Evolutionary conservation across 257 asterid genomes (phyloP).

Genomic region (Primulina huaijiensis): DNA sequence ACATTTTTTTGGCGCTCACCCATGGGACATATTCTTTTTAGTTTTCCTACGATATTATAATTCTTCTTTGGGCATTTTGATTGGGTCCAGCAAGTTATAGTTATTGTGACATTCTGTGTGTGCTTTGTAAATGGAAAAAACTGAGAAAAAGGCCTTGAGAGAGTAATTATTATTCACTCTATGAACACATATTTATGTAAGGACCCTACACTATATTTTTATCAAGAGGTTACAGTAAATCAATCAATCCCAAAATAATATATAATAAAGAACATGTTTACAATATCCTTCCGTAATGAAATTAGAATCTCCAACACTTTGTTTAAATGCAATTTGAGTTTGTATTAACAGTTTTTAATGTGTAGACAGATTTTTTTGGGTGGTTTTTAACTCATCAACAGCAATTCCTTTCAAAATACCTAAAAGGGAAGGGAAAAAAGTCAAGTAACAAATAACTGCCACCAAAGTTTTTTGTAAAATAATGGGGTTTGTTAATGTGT

Average conservation of each 20-base stretch:
- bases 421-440: background rate
- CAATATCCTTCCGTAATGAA: background rate
- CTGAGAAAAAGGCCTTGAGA: background rate
- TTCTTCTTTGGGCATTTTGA: background rate
- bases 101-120: background rate
- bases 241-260: background rate
- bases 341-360: background rate
- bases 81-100: background rate
- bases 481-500: constrained; percentile 1
- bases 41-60: background rate
- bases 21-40: no score
- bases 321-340: background rate
- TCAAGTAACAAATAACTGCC: background rate
- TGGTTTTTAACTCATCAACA: background rate
- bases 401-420: background rate
- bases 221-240: background rate
- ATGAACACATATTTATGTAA: background rate
- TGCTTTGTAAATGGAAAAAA: background rate
- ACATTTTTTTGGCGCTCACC: background rate
- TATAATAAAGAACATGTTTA: background rate
- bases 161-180: background rate
- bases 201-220: background rate
- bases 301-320: background rate
- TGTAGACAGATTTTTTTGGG: background rate
- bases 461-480: constrained; percentile 14